Evolutionary conservation across 179 eudicot species (phyloP).

Genomic region (Beta lomatogona): DNA sequence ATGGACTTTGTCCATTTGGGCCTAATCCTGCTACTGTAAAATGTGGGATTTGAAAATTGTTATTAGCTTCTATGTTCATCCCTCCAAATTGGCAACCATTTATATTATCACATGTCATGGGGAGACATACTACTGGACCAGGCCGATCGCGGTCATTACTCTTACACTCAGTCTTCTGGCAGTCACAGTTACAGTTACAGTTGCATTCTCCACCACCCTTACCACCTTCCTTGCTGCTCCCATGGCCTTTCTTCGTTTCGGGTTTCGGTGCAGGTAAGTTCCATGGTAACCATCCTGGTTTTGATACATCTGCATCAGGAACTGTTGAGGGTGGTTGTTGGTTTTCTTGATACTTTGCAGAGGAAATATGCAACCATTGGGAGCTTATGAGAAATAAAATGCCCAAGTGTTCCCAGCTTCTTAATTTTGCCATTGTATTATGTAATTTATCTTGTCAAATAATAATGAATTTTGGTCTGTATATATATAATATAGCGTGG

Average conservation of each 20-base stretch:
- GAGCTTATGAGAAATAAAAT: constrained; percentile 18
- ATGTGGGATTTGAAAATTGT: constrained; percentile 20
- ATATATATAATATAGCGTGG: constrained; percentile 16
- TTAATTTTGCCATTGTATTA: constrained; percentile 22
- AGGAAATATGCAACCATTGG: constrained; percentile 18
- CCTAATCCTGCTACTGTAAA: constrained; percentile 10
- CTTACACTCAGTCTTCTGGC: constrained; percentile 24
- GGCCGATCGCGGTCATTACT: not conserved
- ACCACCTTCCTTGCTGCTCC: not conserved
- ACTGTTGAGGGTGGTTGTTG: constrained; percentile 4
- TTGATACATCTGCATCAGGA: constrained; percentile 27
- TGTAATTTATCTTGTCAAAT: not conserved
- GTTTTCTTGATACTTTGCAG: constrained; percentile 9
- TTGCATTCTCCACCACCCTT: constrained; percentile 19
- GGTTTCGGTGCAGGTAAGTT: constrained; percentile 26
- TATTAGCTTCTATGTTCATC: constrained; percentile 19
- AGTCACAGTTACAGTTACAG: constrained; percentile 35
- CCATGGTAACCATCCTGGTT: constrained; percentile 26
- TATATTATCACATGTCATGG: constrained; percentile 23
- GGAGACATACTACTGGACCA: constrained; percentile 15
- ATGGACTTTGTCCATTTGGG: not conserved
- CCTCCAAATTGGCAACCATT: constrained; percentile 24
- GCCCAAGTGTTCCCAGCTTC: constrained; percentile 11
- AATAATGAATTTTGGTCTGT: not conserved
- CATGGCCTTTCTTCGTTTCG: constrained; percentile 2